Base-by-base conservation (phyloP, 345 rosid genomes). In the Linum trigynum region DNA sequence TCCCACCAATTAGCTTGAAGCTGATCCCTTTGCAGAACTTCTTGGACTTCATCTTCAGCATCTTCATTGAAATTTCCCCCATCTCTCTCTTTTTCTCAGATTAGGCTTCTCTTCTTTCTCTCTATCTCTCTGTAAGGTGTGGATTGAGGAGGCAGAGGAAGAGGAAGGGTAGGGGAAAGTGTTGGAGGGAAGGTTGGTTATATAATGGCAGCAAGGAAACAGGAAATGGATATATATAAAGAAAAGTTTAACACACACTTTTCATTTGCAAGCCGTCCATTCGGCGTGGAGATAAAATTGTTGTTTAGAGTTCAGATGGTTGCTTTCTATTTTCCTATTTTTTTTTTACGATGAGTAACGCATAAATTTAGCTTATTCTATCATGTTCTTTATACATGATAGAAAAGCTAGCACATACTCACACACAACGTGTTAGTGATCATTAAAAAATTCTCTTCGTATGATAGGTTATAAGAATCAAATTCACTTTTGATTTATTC, bases 21-120 rank as follows among this genome's bases (percentile, higher is more conserved):
- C 60, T 57, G 60, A 57, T 57, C 60, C 35, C 60, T 36, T 36
- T 57, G 37, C 60, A 57, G 7, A 57, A 57, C 60, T 57, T 57
- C 38, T 36, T 57, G 36, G 60, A 36, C 3, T 11, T 57, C 9
- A 57, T 3, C 60, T 57, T 57, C 37, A 57, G 7, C 60, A 57
- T 57, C 60, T 45, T 45, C 12, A 2, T 7, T 4, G 2, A 7
- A 45, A 5, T 9, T 9, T 7, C 8, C 11, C 9, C 3, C 11
- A 5, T 48, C 14, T 4, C 53, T 48, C 10, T 43, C 10, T 43
- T 7, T 43, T 48, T 15, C 14, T 48, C 15, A 9, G 14, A 48
- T 9, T 48, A 48, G 53, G 3, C 53, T 57, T 57, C 61, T 57
- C 23, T 10, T 6, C 7, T 12, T 17, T 17, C 61, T 57, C 16